Percentiles rank a stretch among this genome's conserved stretches.
Conservation (phyloP, 1,139 yeast genomes). For the Yamadazyma triangularis region DNA sequence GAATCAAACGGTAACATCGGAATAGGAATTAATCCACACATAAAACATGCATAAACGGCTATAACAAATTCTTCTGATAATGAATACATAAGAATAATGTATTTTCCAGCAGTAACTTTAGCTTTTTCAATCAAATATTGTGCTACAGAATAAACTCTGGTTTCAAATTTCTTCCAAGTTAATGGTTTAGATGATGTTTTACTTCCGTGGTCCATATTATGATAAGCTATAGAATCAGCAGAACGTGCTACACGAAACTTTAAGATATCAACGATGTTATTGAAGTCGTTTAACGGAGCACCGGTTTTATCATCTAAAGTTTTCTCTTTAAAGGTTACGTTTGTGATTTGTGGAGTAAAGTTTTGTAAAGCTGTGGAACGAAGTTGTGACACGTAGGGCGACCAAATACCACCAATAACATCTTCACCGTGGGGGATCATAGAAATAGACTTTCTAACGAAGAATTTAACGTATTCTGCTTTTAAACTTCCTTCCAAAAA, state of each 20-base stretch:
- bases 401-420: conserved; percentile 81
- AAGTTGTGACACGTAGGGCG: conserved; percentile 59
- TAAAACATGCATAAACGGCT: conserved; percentile 81
- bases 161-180: conserved; percentile 85
- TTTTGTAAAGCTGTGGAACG: conserved; percentile 46
- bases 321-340: conserved; percentile 67
- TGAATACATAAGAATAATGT: conserved; percentile 78
- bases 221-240: conserved; percentile 79
- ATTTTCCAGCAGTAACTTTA: conserved; percentile 59
- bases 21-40: conserved; percentile 74
- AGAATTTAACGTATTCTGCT: conserved; percentile 80
- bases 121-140: conserved; percentile 50
- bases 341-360: conserved; percentile 59
- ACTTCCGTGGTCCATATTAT: conserved; percentile 53
- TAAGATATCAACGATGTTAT: conserved; percentile 65
- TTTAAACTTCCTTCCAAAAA: conserved; percentile 73
- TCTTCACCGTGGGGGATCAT: conserved; percentile 78
- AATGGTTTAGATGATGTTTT: conserved; percentile 50
- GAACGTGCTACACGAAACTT: conserved; percentile 74
- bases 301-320: conserved; percentile 77
- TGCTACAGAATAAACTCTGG: conserved; percentile 69
- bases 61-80: conserved; percentile 83
- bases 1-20: conserved; percentile 78
- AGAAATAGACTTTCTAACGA: conserved; percentile 60
- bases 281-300: conserved; percentile 68